Percentiles rank a stretch among this genome's conserved stretches.
phyloP scores from a whole-genome alignment of 1,139 yeast genomes.

The Komagataea norvegica region DNA sequence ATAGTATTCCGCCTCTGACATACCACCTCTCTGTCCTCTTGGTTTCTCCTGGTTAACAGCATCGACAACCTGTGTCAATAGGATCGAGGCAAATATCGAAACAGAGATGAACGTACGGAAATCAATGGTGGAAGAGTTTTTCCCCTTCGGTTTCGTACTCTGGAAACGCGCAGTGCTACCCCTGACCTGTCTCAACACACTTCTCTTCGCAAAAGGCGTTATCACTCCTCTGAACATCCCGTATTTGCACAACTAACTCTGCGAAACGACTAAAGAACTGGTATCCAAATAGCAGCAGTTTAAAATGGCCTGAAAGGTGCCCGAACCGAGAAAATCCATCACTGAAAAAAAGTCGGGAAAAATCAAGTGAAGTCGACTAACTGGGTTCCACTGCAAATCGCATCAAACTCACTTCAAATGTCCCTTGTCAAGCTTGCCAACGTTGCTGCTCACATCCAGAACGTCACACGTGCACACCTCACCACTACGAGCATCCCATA shows the following conservation, averaged over 20 bases:
- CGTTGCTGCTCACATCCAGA: constrained; percentile 85
- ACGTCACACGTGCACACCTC: constrained; percentile 72
- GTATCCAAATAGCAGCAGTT: too few relatives aligned
- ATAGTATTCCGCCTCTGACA: constrained; percentile 24
- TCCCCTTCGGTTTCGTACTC: constrained; percentile 2
- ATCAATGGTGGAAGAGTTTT: constrained; percentile 32
- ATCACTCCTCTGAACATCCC: constrained; percentile 2
- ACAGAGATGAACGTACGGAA: constrained; percentile 46
- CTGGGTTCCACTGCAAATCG: not conserved
- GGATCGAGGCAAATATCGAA: constrained; percentile 47
- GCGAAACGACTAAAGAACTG: too few relatives aligned
- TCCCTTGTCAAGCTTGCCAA: constrained; percentile 82
- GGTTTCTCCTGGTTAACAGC: constrained; percentile 50
- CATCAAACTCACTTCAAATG: constrained; percentile 37
- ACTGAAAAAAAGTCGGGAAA: too few relatives aligned
- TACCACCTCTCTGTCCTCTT: constrained; percentile 15
- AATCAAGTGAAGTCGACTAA: too few relatives aligned
- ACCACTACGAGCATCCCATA: constrained; percentile 81
- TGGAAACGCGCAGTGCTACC: not conserved
- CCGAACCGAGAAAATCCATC: too few relatives aligned
- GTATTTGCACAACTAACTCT: too few relatives aligned
- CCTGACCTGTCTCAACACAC: not conserved
- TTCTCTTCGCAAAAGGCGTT: not conserved
- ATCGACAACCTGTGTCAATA: constrained; percentile 48
- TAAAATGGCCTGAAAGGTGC: too few relatives aligned